Percentiles rank a stretch among this genome's conserved stretches.
These are phyloP conservation scores for Acanthamoeba royreba DNA, from an alignment of 208 protist species.

Conservation along the genomic window DNA sequence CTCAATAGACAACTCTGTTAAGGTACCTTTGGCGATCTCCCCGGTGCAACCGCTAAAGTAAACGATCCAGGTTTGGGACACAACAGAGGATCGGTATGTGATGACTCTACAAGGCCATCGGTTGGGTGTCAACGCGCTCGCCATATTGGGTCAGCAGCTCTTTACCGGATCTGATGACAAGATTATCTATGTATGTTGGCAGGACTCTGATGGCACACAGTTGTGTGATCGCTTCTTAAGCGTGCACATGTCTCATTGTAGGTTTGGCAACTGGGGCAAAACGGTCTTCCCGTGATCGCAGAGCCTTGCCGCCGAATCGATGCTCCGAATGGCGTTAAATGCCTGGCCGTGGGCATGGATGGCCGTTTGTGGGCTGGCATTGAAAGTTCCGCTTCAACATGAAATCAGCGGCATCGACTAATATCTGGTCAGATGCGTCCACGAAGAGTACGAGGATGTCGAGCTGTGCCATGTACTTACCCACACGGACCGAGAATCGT, in stretches of 20 bases:
- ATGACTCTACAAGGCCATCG: neutral
- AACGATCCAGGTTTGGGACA: neutral
- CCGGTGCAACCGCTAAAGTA: neutral
- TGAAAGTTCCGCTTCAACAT: neutral
- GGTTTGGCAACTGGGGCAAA: too few relatives aligned
- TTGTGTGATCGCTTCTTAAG: neutral
- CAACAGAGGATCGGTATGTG: neutral
- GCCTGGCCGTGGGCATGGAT: neutral
- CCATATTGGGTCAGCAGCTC: neutral
- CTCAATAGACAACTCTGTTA: neutral
- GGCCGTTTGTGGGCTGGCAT: neutral
- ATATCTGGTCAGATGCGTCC: too few relatives aligned
- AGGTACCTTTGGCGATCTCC: neutral
- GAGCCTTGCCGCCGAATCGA: neutral
- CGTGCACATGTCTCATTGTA: neutral
- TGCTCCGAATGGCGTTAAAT: neutral
- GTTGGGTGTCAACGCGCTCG: neutral
- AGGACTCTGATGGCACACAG: too few relatives aligned
- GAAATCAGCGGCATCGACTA: too few relatives aligned
- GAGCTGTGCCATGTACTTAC: too few relatives aligned
- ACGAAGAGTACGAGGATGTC: too few relatives aligned
- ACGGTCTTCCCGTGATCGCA: neutral
- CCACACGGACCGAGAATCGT: too few relatives aligned
- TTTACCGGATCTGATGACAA: conserved; percentile 19
- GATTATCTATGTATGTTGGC: neutral